Evolutionary conservation across 306 rosid species (phyloP).

Genomic region (Elaeagnus macrophylla): DNA sequence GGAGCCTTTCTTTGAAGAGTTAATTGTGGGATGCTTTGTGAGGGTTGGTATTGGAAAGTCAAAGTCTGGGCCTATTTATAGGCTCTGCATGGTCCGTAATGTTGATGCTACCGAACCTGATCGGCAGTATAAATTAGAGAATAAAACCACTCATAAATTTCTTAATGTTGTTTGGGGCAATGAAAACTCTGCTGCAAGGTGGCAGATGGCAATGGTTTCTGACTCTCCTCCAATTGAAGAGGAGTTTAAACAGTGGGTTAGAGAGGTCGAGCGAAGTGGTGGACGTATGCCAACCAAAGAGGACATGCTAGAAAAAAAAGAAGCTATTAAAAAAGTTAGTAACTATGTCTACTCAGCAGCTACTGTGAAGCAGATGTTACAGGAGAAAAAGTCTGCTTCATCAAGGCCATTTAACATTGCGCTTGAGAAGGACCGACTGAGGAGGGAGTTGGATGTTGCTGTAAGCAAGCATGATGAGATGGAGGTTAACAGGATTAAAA

Average conservation of each 20-base stretch:
- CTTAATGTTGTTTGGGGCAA: constrained; percentile 88
- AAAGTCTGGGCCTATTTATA: constrained; percentile 61
- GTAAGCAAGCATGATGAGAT: constrained; percentile 46
- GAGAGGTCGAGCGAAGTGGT: constrained; percentile 75
- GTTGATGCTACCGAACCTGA: constrained; percentile 81
- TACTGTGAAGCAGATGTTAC: constrained; percentile 85
- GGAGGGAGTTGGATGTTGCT: constrained; percentile 67
- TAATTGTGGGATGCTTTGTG: constrained; percentile 91
- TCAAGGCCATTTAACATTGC: constrained; percentile 76
- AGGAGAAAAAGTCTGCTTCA: constrained; percentile 76
- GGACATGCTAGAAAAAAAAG: constrained; percentile 52
- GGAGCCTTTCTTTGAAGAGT: constrained; percentile 96
- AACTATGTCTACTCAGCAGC: constrained; percentile 82
- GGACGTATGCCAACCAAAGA: constrained; percentile 65
- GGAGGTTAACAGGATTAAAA: constrained; percentile 54
- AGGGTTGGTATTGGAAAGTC: constrained; percentile 94
- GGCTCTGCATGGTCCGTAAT: constrained; percentile 85
- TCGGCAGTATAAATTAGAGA: constrained; percentile 66
- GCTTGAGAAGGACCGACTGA: constrained; percentile 85
- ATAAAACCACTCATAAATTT: constrained; percentile 69
- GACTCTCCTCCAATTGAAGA: constrained; percentile 72
- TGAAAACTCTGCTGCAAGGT: constrained; percentile 82
- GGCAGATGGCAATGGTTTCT: constrained; percentile 98
- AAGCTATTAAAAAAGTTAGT: constrained; percentile 58
- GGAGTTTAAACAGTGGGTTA: constrained; percentile 82